Conservation (phyloP, 805 yeast species). For the Zygosaccharomyces siamensis region DNA sequence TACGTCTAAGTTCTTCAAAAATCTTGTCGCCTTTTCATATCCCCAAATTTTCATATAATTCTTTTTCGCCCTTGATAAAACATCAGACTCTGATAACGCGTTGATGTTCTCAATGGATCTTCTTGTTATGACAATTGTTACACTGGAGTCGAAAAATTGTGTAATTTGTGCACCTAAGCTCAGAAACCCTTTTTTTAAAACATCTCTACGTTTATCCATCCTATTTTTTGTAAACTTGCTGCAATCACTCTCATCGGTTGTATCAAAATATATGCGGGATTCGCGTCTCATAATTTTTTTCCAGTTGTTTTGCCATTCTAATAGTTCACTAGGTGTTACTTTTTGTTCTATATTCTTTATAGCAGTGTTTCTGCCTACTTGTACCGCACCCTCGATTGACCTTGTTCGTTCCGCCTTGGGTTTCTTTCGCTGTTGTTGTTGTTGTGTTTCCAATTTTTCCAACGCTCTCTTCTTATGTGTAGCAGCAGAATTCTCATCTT, state of each 20-base stretch:
- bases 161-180: slow-evolving; percentile 53
- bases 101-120: slow-evolving; percentile 43
- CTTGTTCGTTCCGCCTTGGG: slow-evolving; percentile 27
- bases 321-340: slow-evolving; percentile 38
- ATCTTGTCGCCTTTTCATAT: slow-evolving; percentile 76
- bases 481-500: slow-evolving; percentile 4
- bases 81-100: slow-evolving; percentile 50
- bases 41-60: slow-evolving; percentile 80
- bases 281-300: slow-evolving; percentile 49
- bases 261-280: slow-evolving; percentile 59
- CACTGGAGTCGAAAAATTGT: slow-evolving; percentile 54
- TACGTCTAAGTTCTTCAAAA: slow-evolving; percentile 60
- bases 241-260: slow-evolving; percentile 33
- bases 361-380: slow-evolving; percentile 19
- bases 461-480: slow-evolving; percentile 25
- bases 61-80: slow-evolving; percentile 56
- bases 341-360: slow-evolving; percentile 20
- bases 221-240: slow-evolving; percentile 19
- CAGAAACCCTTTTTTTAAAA: slow-evolving; percentile 32
- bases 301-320: slow-evolving; percentile 65
- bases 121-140: slow-evolving; percentile 74
- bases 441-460: slow-evolving; percentile 20
- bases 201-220: slow-evolving; percentile 28
- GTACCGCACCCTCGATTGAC: slow-evolving; percentile 36
- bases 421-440: slow-evolving; percentile 20